phyloP scores from a whole-genome alignment of 2,329 filamentous ascomycete genomes.

The Botrytis deweyae region DNA sequence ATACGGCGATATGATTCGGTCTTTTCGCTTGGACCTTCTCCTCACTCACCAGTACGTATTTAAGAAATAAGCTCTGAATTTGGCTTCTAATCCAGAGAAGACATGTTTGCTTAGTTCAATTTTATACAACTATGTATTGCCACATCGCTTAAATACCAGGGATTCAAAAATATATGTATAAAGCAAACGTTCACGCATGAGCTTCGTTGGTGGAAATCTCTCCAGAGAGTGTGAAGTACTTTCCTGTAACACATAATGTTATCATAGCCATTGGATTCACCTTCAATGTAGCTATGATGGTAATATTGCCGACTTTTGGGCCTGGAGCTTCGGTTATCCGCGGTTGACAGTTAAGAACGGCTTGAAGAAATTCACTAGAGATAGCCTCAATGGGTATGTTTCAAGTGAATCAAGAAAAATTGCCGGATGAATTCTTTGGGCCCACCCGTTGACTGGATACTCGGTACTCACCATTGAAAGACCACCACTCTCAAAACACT shows the following conservation, averaged over 20 bases:
- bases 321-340: background rate
- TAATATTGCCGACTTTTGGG: background rate
- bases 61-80: background rate
- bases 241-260: background rate
- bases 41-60: background rate
- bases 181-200: no score
- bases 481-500: background rate
- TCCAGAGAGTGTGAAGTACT: background rate
- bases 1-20: background rate
- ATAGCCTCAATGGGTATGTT: background rate
- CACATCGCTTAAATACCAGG: background rate
- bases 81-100: no score
- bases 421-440: accelerated
- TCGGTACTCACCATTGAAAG: background rate
- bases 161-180: background rate
- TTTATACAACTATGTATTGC: no score
- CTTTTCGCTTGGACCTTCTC: background rate
- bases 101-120: background rate
- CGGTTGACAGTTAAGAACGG: background rate
- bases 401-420: background rate
- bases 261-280: background rate
- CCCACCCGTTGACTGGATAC: no score
- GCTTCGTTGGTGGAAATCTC: background rate
- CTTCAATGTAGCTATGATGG: background rate
- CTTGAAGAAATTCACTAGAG: background rate